These are phyloP conservation scores for Coemansia sp. DNA, from an alignment of 192 early-diverging fungal species.

Conservation along the genomic window DNA sequence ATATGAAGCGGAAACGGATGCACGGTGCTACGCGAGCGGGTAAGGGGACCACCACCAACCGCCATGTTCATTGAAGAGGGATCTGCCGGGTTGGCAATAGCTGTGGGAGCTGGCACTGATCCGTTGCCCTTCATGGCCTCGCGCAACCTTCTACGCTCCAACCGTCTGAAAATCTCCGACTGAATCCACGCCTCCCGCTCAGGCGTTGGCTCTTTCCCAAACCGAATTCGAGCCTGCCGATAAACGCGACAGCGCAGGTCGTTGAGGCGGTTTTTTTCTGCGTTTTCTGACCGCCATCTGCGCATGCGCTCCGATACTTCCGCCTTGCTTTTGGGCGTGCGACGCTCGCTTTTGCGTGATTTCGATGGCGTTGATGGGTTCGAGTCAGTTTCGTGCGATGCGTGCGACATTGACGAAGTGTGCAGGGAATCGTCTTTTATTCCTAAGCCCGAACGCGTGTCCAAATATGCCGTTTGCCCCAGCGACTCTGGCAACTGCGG, in stretches of 20 bases:
- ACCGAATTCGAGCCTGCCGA: slow-evolving; percentile 60
- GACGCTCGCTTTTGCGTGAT: slow-evolving; percentile 28
- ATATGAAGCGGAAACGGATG: slow-evolving; percentile 48
- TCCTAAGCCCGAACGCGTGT: slow-evolving; percentile 15
- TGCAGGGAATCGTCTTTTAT: slow-evolving; percentile 44
- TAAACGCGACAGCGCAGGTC: slow-evolving; percentile 74
- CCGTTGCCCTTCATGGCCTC: slow-evolving; percentile 52
- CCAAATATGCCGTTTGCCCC: slow-evolving; percentile 27
- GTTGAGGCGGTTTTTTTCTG: slow-evolving; percentile 61
- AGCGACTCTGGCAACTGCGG: slow-evolving; percentile 42
- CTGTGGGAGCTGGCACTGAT: slow-evolving; percentile 37
- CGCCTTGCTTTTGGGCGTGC: slow-evolving; percentile 51
- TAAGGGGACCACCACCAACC: slow-evolving; percentile 34
- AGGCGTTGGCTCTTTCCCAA: slow-evolving; percentile 59
- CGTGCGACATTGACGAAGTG: slow-evolving; percentile 47
- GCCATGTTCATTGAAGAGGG: slow-evolving; percentile 22
- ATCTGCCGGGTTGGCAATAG: slow-evolving; percentile 17
- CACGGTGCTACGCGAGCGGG: slow-evolving; percentile 42
- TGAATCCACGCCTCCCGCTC: slow-evolving; percentile 65
- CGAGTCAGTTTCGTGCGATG: slow-evolving; percentile 45
- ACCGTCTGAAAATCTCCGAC: slow-evolving; percentile 59
- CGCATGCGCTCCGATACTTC: slow-evolving; percentile 57
- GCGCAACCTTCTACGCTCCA: slow-evolving; percentile 46
- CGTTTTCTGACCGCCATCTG: slow-evolving; percentile 53
- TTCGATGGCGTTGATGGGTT: slow-evolving; percentile 46